Percentiles rank a stretch among this genome's conserved stretches.
Conservation (phyloP, 108 stramenopile genomes). For the Fistulifera solaris region DNA sequence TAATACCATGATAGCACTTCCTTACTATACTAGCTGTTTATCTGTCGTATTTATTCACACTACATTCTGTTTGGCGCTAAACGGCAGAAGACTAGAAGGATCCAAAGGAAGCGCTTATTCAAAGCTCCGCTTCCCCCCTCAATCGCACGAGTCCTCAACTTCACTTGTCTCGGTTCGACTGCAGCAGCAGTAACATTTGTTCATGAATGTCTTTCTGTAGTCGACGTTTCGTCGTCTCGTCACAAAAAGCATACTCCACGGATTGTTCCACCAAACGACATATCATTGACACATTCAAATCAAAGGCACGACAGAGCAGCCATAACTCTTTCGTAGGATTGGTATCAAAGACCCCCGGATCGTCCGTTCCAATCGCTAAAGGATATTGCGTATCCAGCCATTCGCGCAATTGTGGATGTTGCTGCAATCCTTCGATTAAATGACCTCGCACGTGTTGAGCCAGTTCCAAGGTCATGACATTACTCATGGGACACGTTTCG, state of each 20-base stretch:
- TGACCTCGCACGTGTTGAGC: constrained; percentile 30
- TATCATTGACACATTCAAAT: constrained; percentile 13
- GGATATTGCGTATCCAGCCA: constrained; percentile 42
- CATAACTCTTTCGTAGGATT: constrained; percentile 45
- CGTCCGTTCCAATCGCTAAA: constrained; percentile 56
- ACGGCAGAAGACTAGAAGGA: too few species aligned
- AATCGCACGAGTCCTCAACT: too few species aligned
- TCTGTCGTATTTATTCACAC: too few species aligned
- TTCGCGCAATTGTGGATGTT: constrained; percentile 37
- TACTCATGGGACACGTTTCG: constrained; percentile 71
- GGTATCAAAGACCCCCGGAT: constrained; percentile 62
- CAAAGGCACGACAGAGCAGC: constrained; percentile 34
- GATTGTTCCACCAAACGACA: constrained; percentile 23
- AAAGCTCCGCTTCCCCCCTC: too few species aligned
- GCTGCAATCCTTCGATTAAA: constrained; percentile 41
- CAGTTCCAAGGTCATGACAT: constrained; percentile 68
- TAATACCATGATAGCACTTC: too few species aligned
- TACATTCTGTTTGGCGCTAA: too few species aligned
- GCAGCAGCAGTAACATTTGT: too few species aligned
- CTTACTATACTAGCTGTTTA: too few species aligned
- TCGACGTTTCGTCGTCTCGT: constrained; percentile 14
- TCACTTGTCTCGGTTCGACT: too few species aligned
- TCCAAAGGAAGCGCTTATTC: too few species aligned
- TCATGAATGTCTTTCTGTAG: neutral
- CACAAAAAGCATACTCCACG: constrained; percentile 45